Percentiles rank a stretch among this genome's conserved stretches.
Evolutionary conservation across 1,284 basidiomycete genomes (phyloP).

Genomic region (Boletus mariae): DNA sequence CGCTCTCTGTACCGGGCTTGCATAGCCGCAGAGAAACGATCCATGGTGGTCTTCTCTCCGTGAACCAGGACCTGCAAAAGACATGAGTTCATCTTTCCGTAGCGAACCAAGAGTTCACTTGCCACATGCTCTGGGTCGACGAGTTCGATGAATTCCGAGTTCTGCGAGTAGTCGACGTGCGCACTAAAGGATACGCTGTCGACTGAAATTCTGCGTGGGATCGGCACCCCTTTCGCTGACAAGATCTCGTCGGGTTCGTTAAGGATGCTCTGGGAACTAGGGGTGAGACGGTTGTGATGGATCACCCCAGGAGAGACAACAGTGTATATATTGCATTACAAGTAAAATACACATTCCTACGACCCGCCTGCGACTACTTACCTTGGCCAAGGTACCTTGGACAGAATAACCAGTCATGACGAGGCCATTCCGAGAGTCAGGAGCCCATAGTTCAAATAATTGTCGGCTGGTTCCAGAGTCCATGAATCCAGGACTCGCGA

Average conservation of each 20-base stretch:
- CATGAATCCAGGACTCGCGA: slow-evolving; percentile 96
- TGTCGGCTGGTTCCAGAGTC: slow-evolving; percentile 89
- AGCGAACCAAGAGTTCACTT: slow-evolving; percentile 30
- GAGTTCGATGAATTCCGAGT: slow-evolving; percentile 93
- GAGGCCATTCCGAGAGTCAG: slow-evolving; percentile 91
- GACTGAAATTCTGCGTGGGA: slow-evolving; percentile 90
- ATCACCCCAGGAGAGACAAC: slow-evolving; percentile 9
- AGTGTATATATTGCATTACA: slow-evolving; percentile 9
- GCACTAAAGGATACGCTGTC: slow-evolving; percentile 97
- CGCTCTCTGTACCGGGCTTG: slow-evolving; percentile 82
- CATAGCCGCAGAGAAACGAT: slow-evolving; percentile 81
- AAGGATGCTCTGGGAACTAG: slow-evolving; percentile 63
- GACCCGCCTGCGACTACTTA: slow-evolving; percentile 47
- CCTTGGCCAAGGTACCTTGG: slow-evolving; percentile 94
- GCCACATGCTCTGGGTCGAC: slow-evolving; percentile 93
- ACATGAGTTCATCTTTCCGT: slow-evolving; percentile 1
- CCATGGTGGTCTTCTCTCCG: slow-evolving; percentile 93
- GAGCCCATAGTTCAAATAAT: slow-evolving; percentile 93
- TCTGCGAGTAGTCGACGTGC: slow-evolving; percentile 96
- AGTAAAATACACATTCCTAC: slow-evolving; percentile 28
- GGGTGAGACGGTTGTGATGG: slow-evolving; percentile 3
- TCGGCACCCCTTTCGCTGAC: slow-evolving; percentile 74
- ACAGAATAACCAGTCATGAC: slow-evolving; percentile 98
- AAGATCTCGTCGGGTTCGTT: slow-evolving; percentile 88
- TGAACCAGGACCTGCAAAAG: slow-evolving; percentile 80